Conservation (phyloP, 129 eudicot species). For the Tagetes patula region DNA sequence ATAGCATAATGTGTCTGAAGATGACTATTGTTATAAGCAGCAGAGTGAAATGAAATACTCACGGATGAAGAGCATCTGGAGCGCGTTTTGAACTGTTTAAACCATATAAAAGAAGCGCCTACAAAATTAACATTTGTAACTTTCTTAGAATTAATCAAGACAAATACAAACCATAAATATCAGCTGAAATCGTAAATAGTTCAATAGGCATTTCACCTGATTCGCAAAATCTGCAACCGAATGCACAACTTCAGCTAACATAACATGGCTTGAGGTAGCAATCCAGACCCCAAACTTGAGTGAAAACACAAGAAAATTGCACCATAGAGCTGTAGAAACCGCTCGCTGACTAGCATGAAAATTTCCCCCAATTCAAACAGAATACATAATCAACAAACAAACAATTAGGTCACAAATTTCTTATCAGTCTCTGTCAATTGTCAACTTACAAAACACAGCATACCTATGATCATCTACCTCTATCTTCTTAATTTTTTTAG, state of each 20-base stretch:
- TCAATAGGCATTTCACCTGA: conserved; percentile 50
- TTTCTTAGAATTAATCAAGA: conserved; percentile 7
- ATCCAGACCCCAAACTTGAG: conserved; percentile 97
- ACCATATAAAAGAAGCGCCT: conserved; percentile 98
- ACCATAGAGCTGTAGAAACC: conserved; percentile 90
- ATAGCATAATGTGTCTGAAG: conserved; percentile 5
- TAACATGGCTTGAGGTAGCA: conserved; percentile 85
- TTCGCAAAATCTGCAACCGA: conserved; percentile 96
- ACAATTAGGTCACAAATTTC: background rate
- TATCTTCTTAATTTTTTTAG: conserved; percentile 58
- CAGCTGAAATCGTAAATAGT: background rate
- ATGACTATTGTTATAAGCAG: conserved; percentile 11
- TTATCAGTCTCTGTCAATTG: background rate
- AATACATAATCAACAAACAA: background rate
- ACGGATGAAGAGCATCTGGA: conserved; percentile 99
- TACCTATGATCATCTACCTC: conserved; percentile 88
- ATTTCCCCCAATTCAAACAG: background rate
- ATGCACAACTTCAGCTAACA: conserved; percentile 94
- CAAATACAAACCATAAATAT: conserved; percentile 5
- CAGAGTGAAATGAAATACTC: conserved; percentile 35
- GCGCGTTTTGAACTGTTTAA: conserved; percentile 95
- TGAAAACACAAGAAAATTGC: conserved; percentile 94
- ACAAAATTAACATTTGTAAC: conserved; percentile 24
- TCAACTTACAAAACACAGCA: background rate
- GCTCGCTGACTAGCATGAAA: conserved; percentile 82